Evolutionary conservation across 2,329 filamentous ascomycete species (phyloP), one percentile per base, ranked within the genome.

Genomic region (Aspergillus nomiae): DNA sequence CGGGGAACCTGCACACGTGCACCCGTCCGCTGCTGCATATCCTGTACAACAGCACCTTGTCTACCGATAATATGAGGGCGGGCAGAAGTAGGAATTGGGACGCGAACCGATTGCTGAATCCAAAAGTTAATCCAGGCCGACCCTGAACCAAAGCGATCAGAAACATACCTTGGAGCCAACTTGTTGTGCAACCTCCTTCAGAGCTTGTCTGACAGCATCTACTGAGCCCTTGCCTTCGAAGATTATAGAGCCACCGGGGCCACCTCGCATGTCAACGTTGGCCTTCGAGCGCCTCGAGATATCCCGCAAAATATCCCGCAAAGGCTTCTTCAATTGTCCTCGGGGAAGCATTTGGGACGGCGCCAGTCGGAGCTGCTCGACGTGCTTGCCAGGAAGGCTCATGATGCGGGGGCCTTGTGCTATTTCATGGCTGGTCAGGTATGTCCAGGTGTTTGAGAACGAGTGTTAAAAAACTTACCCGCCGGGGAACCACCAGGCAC

Each of bases 271-370:
- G 69, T 90, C 89, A 69, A 99, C 87, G 70, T 88, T 92, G 63
- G 94, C 93, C 76, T 94, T 93, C 64, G 92, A 96, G 74, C 90
- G 92, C 80, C 90, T 92, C 81, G 96, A 97, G 80, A 98, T 92
- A 68, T 97, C 93, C 76, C 92, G 91, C 74, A 97, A 83, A 68
- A 95, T 89, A 69, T 98, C 94, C 36, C 88, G 83, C 58, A 97
- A 84, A 9, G 94, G 92, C 70, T 92, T 92, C 84, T 91, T 96
- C 73, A 97, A 83, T 76, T 96, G 89, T 63, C 82, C 83, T 50
- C 90, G 87, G 21, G 92, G 89, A 54, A 92, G 85, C 75, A 98
- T 87, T 75, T 95, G 90, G 53, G 89, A 86, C 10, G 90, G 88
- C 60, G 90, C 88, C 63, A 97, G 85, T 30, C 87, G 85, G 67